phyloP scores from a whole-genome alignment of 2,329 filamentous ascomycete genomes.

The Colletotrichum sp. region DNA sequence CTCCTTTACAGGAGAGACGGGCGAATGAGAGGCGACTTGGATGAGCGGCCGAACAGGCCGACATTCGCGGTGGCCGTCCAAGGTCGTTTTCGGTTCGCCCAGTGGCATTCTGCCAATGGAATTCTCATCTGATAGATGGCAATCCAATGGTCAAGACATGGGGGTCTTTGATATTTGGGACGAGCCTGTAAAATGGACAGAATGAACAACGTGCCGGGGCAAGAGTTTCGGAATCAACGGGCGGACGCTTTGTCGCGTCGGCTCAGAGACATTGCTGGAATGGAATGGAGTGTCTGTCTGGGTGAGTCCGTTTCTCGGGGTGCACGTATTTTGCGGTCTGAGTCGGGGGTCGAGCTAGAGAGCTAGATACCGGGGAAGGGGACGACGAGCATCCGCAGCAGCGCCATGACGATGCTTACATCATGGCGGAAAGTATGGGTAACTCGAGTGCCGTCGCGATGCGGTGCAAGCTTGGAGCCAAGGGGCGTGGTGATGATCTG shows the following conservation, averaged over 20 bases:
- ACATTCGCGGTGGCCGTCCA: background rate
- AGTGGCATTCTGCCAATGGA: background rate
- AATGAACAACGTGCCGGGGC: slow-evolving; percentile 2
- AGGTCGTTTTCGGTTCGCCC: background rate
- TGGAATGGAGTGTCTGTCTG: background rate
- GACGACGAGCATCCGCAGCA: background rate
- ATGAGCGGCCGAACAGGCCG: background rate
- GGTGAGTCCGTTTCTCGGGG: background rate
- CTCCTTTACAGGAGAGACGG: background rate
- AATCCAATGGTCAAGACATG: slow-evolving; percentile 13
- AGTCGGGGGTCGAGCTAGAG: background rate
- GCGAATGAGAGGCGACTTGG: background rate
- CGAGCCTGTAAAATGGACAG: slow-evolving; percentile 8
- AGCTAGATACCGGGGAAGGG: background rate
- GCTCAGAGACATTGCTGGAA: background rate
- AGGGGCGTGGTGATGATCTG: background rate
- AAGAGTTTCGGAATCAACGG: slow-evolving; percentile 18
- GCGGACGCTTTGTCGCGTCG: slow-evolving; percentile 3
- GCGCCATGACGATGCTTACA: slow-evolving; percentile 9
- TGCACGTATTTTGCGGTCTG: background rate
- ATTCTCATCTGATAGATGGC: slow-evolving; percentile 5
- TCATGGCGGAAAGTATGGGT: background rate
- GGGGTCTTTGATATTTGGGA: background rate
- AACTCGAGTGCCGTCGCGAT: background rate
- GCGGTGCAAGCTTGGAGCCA: background rate